These are phyloP conservation scores for Neofusicoccum ribis DNA, from an alignment of 2,329 filamentous ascomycete genomes.

Conservation along the genomic window DNA sequence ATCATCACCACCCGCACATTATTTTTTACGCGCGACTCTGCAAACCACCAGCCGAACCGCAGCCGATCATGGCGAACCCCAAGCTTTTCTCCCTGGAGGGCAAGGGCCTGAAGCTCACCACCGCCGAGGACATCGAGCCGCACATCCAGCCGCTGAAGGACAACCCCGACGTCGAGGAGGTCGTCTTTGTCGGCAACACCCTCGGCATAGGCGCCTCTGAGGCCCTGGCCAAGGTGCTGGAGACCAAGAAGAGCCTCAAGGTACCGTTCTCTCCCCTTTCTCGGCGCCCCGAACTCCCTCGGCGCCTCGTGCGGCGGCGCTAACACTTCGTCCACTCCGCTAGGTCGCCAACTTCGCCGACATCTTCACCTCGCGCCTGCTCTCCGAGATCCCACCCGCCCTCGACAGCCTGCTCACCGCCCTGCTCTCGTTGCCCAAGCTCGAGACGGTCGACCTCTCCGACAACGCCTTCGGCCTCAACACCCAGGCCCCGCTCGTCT, in stretches of 20 bases:
- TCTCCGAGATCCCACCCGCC: constrained; percentile 90
- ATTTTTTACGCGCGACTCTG: constrained; percentile 12
- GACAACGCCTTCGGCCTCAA: constrained; percentile 98
- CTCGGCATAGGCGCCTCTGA: constrained; percentile 86
- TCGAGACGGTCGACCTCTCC: constrained; percentile 91
- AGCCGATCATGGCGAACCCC: constrained; percentile 51
- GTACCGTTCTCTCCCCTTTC: constrained; percentile 46
- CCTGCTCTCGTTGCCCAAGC: constrained; percentile 79
- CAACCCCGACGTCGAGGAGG: constrained; percentile 76
- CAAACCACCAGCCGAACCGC: background rate
- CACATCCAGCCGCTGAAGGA: constrained; percentile 75
- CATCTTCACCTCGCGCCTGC: constrained; percentile 92
- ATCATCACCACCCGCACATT: constrained; percentile 1
- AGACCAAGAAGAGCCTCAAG: constrained; percentile 79
- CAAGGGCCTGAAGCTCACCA: constrained; percentile 89
- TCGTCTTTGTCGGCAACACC: constrained; percentile 87
- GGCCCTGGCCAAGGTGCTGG: constrained; percentile 77
- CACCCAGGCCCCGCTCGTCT: constrained; percentile 87
- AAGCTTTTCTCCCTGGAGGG: constrained; percentile 89
- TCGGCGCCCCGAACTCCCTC: background rate
- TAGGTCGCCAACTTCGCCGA: constrained; percentile 87
- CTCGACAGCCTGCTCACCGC: constrained; percentile 82
- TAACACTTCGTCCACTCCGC: background rate
- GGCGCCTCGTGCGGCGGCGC: background rate
- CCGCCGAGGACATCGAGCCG: constrained; percentile 79